These are phyloP conservation scores for Pichia sp. DNA, from an alignment of 1,139 yeast species.

Conservation along the genomic window DNA sequence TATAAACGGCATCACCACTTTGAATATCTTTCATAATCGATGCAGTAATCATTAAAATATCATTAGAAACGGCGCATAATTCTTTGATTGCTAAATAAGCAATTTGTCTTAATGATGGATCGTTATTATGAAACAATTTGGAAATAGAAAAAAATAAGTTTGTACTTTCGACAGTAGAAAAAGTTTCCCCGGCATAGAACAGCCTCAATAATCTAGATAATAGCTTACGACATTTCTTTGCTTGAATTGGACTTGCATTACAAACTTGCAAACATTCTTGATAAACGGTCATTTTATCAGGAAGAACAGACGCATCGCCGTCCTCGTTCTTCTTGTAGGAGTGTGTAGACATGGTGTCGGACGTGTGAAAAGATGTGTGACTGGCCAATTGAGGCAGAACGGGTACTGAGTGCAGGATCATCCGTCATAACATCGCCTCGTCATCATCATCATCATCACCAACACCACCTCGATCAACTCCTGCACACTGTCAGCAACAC, in stretches of 20 bases:
- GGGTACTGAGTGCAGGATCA: too few species aligned
- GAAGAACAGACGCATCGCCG: slow-evolving; percentile 54
- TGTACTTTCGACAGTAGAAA: slow-evolving; percentile 87
- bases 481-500: too few species aligned
- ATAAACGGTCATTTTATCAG: slow-evolving; percentile 95
- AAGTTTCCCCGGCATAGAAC: slow-evolving; percentile 77
- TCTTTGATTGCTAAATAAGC: slow-evolving; percentile 93
- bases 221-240: slow-evolving; percentile 76
- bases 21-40: slow-evolving; percentile 98
- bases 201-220: slow-evolving; percentile 67
- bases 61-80: slow-evolving; percentile 76
- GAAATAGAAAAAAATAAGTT: slow-evolving; percentile 90
- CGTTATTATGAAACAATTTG: slow-evolving; percentile 89
- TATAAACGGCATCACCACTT: slow-evolving; percentile 75
- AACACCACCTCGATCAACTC: too few species aligned
- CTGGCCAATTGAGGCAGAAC: not conserved
- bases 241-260: slow-evolving; percentile 86
- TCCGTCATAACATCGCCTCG: too few species aligned
- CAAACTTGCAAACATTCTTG: slow-evolving; percentile 93
- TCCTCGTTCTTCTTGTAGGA: slow-evolving; percentile 83
- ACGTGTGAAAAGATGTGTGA: not conserved
- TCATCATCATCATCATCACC: too few species aligned
- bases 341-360: slow-evolving; percentile 58
- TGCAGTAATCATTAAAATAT: slow-evolving; percentile 94
- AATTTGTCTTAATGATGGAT: slow-evolving; percentile 84